Evolutionary conservation across 768 basidiomycete species (phyloP).

Genomic region (Rhizopogon vulgaris): DNA sequence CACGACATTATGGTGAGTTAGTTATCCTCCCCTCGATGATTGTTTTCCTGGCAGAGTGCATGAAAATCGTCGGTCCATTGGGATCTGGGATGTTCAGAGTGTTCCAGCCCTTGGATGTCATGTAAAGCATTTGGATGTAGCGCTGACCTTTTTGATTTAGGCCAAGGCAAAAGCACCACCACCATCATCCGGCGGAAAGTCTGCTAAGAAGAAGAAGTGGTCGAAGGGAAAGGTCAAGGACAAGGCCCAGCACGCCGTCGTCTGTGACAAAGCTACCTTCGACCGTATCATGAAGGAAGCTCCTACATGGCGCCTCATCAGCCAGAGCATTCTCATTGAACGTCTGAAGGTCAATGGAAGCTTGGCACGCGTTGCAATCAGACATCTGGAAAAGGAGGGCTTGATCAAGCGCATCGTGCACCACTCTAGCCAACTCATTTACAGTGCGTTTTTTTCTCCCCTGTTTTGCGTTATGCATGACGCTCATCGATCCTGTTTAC

Average conservation of each 20-base stretch:
- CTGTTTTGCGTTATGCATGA: not conserved
- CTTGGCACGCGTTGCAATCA: conserved; percentile 86
- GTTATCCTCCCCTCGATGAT: not conserved
- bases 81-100: conserved; percentile 1
- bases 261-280: conserved; percentile 87
- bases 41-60: not conserved
- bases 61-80: not conserved
- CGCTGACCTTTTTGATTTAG: conserved; percentile 30
- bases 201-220: conserved; percentile 99
- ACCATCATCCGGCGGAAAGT: conserved; percentile 67
- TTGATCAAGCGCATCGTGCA: conserved; percentile 95
- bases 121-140: conserved; percentile 12
- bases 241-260: conserved; percentile 96
- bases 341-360: conserved; percentile 96
- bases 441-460: conserved; percentile 64
- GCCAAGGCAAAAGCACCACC: conserved; percentile 74
- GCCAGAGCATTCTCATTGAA: conserved; percentile 96
- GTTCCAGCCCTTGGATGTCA: conserved; percentile 18
- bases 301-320: conserved; percentile 98
- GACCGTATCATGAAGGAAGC: conserved; percentile 97
- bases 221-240: conserved; percentile 99
- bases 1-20: conserved; percentile 23
- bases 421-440: conserved; percentile 89
- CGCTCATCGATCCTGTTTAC: conserved; percentile 3
- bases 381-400: conserved; percentile 89